Evolutionary conservation across 1,284 basidiomycete genomes (phyloP), one percentile per base, ranked within the genome.

Genomic region (Trichosporon sp.): DNA sequence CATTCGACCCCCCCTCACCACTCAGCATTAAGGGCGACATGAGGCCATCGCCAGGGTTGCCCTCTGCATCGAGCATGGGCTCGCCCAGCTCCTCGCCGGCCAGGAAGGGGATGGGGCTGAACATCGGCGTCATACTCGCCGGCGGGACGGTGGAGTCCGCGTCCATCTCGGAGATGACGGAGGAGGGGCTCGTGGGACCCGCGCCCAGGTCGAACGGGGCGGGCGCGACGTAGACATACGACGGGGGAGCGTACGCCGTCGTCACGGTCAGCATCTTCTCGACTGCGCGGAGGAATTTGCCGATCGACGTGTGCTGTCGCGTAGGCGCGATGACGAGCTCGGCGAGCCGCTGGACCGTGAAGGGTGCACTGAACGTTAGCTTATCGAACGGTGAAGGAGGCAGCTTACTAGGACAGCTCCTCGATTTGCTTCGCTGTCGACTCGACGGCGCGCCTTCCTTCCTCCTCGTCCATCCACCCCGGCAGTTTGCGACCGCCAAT

Each of bases 241-340:
- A 77, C 12, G 79, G 80, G 8, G 76, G 70, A 40, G 79, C 74
- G 75, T 82, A 84, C 1, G 80, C 76, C 5, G 94, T 94, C 1
- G 93, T 95, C 69, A 98, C 94, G 35, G 93, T 90, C 19, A 96
- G 85, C 14, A 91, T 87, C 78, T 92, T 92, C 78, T 96, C 92
- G 11, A 97, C 85, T 0, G 95, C 94, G 10, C 95, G 92, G 26
- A 96, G 87, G 81, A 95, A 97, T 84, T 97, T 97, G 64, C 94
- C 93, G 4, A 93, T 84, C 32, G 88, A 88, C 54, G 87, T 90
- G 86, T 97, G 96, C 75, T 92, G 88, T 66, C 87, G 85, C 72
- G 87, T 87, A 2, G 94, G 94, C 40, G 88, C 83, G 6, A 91
- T 76, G 63, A 90, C 89, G n/a, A 98, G 88, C 79, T 97, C 94